These are phyloP conservation scores for Globisporangium nodosum DNA, from an alignment of 352 stramenopile species.

Conservation along the genomic window DNA sequence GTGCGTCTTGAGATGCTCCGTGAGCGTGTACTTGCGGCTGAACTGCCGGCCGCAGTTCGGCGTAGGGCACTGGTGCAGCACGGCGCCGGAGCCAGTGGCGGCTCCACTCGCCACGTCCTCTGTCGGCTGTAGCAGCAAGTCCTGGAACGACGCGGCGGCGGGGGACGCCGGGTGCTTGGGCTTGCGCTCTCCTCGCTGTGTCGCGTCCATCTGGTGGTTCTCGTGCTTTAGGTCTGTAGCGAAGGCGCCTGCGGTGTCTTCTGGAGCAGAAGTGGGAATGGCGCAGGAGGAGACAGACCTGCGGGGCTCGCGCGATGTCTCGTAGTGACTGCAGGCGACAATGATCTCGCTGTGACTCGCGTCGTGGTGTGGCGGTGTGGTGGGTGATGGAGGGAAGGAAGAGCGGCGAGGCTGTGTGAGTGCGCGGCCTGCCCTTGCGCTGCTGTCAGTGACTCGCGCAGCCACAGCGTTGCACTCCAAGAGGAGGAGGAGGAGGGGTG, in stretches of 20 bases:
- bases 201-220: background rate
- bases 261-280: background rate
- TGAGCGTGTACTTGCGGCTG: conserved; percentile 49
- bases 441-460: no score
- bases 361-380: no score
- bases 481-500: no score
- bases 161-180: conserved; percentile 12
- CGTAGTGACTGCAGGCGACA: no score
- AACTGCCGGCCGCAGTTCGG: conserved; percentile 13
- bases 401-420: no score
- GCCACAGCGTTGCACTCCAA: no score
- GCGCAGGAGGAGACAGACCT: no score
- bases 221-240: no score
- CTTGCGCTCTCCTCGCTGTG: conserved; percentile 4
- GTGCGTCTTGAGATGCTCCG: conserved; percentile 57
- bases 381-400: no score
- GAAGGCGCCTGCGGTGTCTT: background rate
- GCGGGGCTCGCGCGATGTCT: no score
- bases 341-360: no score
- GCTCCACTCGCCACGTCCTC: background rate
- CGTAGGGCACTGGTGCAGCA: background rate
- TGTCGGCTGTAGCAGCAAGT: conserved; percentile 4
- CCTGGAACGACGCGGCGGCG: conserved; percentile 6
- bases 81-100: background rate
- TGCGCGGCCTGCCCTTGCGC: no score